These are phyloP conservation scores for Nymphaea colorata DNA, from an alignment of 164 flowering plant genomes.

Conservation along the genomic window DNA sequence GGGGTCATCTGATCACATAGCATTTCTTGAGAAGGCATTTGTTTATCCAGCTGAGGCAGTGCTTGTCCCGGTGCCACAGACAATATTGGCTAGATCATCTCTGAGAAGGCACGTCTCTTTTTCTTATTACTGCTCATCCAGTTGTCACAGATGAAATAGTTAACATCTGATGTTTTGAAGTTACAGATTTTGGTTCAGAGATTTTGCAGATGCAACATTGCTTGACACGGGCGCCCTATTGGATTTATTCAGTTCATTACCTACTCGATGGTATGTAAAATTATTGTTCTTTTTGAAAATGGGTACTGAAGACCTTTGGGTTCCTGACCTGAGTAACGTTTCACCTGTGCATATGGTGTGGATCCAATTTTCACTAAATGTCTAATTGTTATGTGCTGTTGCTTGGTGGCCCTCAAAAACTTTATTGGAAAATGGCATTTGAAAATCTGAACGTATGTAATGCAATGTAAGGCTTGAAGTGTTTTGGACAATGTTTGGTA, in stretches of 20 bases:
- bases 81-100: constrained; percentile 64
- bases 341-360: too few species aligned
- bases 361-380: too few species aligned
- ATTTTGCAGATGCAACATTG: constrained; percentile 65
- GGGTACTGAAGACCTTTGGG: too few species aligned
- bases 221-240: constrained; percentile 14
- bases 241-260: background rate
- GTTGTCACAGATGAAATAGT: background rate
- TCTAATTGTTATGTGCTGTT: too few species aligned
- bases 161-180: constrained; percentile 3
- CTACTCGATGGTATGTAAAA: background rate
- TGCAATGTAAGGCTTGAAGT: too few species aligned
- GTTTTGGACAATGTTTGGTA: too few species aligned
- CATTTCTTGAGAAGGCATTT: constrained; percentile 50
- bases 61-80: constrained; percentile 70
- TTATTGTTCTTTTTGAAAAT: too few species aligned
- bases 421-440: too few species aligned
- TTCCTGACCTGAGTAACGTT: too few species aligned
- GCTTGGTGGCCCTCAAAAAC: too few species aligned
- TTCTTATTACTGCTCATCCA: background rate
- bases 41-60: constrained; percentile 88
- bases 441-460: too few species aligned
- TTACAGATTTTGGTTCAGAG: constrained; percentile 90
- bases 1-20: constrained; percentile 24
- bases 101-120: constrained; percentile 43